Base-by-base conservation (phyloP, 2,329 filamentous ascomycete species). In the Onygenales sp. region DNA sequence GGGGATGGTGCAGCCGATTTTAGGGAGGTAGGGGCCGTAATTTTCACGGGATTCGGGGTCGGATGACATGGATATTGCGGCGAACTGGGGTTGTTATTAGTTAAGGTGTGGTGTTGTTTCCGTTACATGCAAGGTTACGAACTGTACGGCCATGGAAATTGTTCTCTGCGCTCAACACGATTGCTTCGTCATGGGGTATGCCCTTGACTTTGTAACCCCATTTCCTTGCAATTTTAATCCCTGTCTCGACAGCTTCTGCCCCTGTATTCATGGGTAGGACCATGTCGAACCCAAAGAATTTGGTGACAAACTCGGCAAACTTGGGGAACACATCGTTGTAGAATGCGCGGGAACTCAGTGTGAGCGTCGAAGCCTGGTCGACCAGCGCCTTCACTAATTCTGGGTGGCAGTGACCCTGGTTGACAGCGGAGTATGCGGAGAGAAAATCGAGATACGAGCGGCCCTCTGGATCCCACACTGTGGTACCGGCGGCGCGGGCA, bases 191-290 rank as follows among this genome's bases (percentile, higher is more conserved):
- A 69, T 88, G 78, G 5, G 89, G 84, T 58, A 97, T 92, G 21
- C 85, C 84, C 80, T 97, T 96, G 68, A 88, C 84, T 75, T 95
- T 96, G 79, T 96, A 96, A 5, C 90, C 91, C 92, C 92, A 97
- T 74, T 97, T 97, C 60, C 92, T 81, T 55, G 92, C 92, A 72
- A 97, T 84, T 79, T 97, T 97, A 74, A 97, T 84, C 10, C 87
- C 91, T 0, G 92, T 96, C 79, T 97, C 92, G 38, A 95, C 90
- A 7, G 92, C 92, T 74, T 97, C 92, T 21, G 92, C 92, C 55
- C 92, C 92, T 2, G 92, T 97, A 77, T 96, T 96, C 91, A 97
- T 96, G 60, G 92, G 92, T 70, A 97, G 74, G 36, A 95, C 89
- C 92, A 96, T 96, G 72, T 97, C 92, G 69, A 94, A 97, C 57